Evolutionary conservation across 2,329 filamentous ascomycete genomes (phyloP).

Genomic region (Fusarium musae): DNA sequence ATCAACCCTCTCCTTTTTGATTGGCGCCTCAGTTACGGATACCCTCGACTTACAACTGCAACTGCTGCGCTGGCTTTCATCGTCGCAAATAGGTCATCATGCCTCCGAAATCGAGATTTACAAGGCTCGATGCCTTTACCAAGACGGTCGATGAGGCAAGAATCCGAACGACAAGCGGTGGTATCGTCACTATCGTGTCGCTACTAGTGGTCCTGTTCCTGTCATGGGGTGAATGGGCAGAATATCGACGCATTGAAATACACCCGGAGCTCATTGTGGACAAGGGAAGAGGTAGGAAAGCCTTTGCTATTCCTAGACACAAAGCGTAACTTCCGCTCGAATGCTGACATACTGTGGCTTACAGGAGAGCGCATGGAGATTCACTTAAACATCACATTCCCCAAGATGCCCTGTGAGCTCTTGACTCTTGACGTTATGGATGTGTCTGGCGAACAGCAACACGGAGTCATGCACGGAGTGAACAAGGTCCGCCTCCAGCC

Average conservation of each 20-base stretch:
- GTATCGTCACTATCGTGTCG: constrained; percentile 92
- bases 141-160: constrained; percentile 99
- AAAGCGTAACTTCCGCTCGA: neutral
- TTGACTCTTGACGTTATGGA: constrained; percentile 99
- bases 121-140: constrained; percentile 96
- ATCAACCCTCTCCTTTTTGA: constrained; percentile 33
- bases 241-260: constrained; percentile 87
- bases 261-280: constrained; percentile 95
- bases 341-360: constrained; percentile 37
- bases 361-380: constrained; percentile 98
- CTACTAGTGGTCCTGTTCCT: constrained; percentile 89
- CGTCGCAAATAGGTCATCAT: constrained; percentile 59
- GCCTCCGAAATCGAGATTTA: constrained; percentile 93
- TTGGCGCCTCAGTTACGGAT: constrained; percentile 20
- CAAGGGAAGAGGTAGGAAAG: constrained; percentile 82
- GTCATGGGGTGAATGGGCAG: constrained; percentile 93
- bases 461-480: constrained; percentile 91
- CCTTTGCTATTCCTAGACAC: neutral
- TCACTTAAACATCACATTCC: constrained; percentile 96
- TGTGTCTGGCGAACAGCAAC: constrained; percentile 95
- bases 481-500: constrained; percentile 87
- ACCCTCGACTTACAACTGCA: constrained; percentile 19
- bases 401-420: constrained; percentile 91
- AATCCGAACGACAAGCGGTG: constrained; percentile 93
- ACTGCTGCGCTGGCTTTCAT: constrained; percentile 4